Evolutionary conservation across 75 land plant species (phyloP), one percentile per base, ranked within the genome.

Genomic region (Larix kaempferi): DNA sequence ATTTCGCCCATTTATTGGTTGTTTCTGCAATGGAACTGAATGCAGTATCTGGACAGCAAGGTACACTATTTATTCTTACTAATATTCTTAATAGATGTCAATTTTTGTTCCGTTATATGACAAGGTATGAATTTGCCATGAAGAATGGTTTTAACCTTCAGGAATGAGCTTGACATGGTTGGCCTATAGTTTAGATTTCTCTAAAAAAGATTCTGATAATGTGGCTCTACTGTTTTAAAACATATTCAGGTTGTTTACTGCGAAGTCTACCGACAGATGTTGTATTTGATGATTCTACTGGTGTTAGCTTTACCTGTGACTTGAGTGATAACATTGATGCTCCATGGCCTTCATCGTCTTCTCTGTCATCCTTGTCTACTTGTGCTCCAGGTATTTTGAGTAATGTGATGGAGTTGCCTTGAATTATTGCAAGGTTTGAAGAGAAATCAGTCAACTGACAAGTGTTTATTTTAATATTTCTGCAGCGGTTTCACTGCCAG

Each of bases 271-370:
- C 98, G 33, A 78, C 96, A 56, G 96, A 98, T 87, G 88, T 98
- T 58, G 77, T 87, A 55, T 85, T 84, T 81, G 94, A 92, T 74
- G 87, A 84, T 76, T 35, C 80, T 21, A 80, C 96, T 56, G 98
- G 94, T 62, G 86, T 86, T 55, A 89, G 87, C 77, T 91, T 93
- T 80, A 89, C 91, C 6, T 98, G 99, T 79, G 99, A 94, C 80
- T 79, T 94, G 80, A 92, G 84, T 77, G 98, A 96, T 80, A 92
- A 94, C 65, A 94, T 94, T 79, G 98, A 88, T 81, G 99, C 99
- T 67, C 99, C 98, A 58, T 96, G 99, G 99, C 90, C 92, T 39
- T 85, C 87, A 22, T 88, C 93, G 11, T 84, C 93, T 52, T 82
- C 95, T 59, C 56, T 82, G 76, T 77, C 94, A 72, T 88, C 89